phyloP scores from a whole-genome alignment of 169 alveolate species.

The Plasmodium coatneyi region DNA sequence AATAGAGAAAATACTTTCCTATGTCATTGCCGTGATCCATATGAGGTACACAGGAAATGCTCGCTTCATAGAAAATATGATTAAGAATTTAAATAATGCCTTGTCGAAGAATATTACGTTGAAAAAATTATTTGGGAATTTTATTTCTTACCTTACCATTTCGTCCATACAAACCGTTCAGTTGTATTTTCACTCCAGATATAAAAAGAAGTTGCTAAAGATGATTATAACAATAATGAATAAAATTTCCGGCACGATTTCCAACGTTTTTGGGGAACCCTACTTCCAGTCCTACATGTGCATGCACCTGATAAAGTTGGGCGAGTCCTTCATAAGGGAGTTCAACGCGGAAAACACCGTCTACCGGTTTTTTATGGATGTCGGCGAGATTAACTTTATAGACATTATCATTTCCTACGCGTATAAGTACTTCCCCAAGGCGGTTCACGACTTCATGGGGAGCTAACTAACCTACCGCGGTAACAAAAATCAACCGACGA shows the following conservation, averaged over 20 bases:
- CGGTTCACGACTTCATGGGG: conserved; percentile 30
- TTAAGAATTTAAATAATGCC: conserved; percentile 19
- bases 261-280: conserved; percentile 48
- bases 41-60: conserved; percentile 44
- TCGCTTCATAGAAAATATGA: conserved; percentile 54
- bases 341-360: conserved; percentile 62
- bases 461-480: background rate
- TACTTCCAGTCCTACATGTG: conserved; percentile 67
- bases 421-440: conserved; percentile 34
- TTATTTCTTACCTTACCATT: conserved; percentile 57
- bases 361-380: conserved; percentile 51
- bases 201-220: conserved; percentile 40
- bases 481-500: background rate
- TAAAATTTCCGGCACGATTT: conserved; percentile 34
- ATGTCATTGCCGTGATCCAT: conserved; percentile 36
- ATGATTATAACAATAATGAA: conserved; percentile 19
- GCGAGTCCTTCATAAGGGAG: conserved; percentile 57
- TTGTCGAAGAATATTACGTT: conserved; percentile 33
- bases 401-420: conserved; percentile 51
- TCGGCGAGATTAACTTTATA: conserved; percentile 41
- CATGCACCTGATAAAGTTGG: conserved; percentile 30
- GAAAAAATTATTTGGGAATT: conserved; percentile 67
- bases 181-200: conserved; percentile 49
- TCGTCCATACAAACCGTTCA: conserved; percentile 66
- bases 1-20: conserved; percentile 20